These are phyloP conservation scores for Phalaenopsis equestris DNA, from an alignment of 106 monocot species.

Conservation along the genomic window DNA sequence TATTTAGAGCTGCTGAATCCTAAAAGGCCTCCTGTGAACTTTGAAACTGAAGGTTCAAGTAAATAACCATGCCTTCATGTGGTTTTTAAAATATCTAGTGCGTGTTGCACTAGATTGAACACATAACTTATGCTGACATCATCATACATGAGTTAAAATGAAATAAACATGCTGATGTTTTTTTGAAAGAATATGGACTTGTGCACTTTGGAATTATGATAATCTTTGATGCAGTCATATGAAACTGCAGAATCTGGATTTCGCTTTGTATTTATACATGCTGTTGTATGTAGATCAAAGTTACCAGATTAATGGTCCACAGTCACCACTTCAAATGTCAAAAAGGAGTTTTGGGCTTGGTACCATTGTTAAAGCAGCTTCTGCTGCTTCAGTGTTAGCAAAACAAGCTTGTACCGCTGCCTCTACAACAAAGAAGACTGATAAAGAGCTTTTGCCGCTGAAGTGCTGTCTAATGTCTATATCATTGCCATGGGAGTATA, in stretches of 20 bases:
- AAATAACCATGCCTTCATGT: no score
- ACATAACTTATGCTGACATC: no score
- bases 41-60: no score
- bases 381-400: slow-evolving; percentile 72
- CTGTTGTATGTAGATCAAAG: slow-evolving; percentile 63
- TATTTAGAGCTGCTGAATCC: no score
- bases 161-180: background rate
- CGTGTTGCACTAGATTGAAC: no score
- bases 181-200: background rate
- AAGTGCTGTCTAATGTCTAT: slow-evolving; percentile 97
- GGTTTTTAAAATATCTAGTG: no score
- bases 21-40: no score
- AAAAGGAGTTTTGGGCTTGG: slow-evolving; percentile 47
- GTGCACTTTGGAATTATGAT: background rate
- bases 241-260: background rate
- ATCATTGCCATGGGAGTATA: slow-evolving; percentile 84
- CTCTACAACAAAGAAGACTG: slow-evolving; percentile 25
- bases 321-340: slow-evolving; percentile 41
- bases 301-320: slow-evolving; percentile 36
- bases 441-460: slow-evolving; percentile 50
- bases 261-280: background rate
- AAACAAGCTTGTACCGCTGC: slow-evolving; percentile 52
- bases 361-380: slow-evolving; percentile 63
- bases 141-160: background rate
- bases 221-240: background rate